Evolutionary conservation across 148 eudicot genomes (phyloP), one percentile per base, ranked within the genome.

Genomic region (Dysphania ambrosioides): DNA sequence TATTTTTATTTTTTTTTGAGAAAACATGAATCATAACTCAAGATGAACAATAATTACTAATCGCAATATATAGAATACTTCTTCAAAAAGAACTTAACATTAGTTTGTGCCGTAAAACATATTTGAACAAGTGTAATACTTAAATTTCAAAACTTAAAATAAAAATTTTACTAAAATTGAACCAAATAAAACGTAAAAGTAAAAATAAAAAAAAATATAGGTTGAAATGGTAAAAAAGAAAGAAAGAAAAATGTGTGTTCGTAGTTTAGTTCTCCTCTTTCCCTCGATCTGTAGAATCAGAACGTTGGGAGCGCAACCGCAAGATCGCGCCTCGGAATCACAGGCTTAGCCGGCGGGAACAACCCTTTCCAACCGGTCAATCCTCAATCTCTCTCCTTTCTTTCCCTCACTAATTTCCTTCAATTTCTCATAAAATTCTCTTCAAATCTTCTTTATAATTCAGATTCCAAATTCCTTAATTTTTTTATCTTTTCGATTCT

Each of bases 301-400:
- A 64, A 64, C 26, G 18, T 32, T 21, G 59, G 41, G 15, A 60
- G 23, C 57, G 31, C 26, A 41, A 51, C 1, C 44, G 36, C 36
- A 73, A 47, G 69, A 62, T 73, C 76, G 75, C 75, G 75, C 75
- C 75, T 72, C 60, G 41, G 69, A 30, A 42, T 42, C 47, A 12
- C 30, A 24, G 3, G n/a, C 65, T 47, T 19, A 15, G 63, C 77
- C 77, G 71, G 77, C 77, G 77, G 71, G 51, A 66, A 53, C 26
- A 2, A 64, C 41, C 68, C 24, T 66, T 66, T 75, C 60, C 38
- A 65, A 32, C 24, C 34, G 71, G 71, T 74, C 23, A 23, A 12
- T 21, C 31, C 3, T 64, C 68, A 32, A 19, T 64, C 70, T 64
- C 60, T 62, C 24, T 32, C 41, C 72, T 49, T 27, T 26, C 72